Base-by-base conservation (phyloP, 208 protist genomes). In the Herpetomonas tarakana region DNA sequence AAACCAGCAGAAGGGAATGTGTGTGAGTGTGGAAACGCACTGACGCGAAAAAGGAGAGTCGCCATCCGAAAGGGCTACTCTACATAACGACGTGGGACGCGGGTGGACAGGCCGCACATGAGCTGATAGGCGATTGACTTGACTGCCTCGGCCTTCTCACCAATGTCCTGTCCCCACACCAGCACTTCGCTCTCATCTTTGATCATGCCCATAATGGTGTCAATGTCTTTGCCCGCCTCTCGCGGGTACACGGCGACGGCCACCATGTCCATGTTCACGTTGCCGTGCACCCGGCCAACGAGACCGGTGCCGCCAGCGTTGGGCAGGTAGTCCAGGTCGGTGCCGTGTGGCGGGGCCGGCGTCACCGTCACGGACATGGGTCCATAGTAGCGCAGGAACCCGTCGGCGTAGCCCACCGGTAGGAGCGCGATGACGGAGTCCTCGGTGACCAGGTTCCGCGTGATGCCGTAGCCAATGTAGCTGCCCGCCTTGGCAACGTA, bases 261-360 rank as follows among this genome's bases (percentile, higher is more conserved):
- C 1, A 67, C 44, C 44, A 77, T 67, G 41, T 83, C 80, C 71
- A 87, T 81, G 66, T 83, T 80, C 38, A 83, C 66, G 55, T 77
- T 71, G 41, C 75, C 73, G 59, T 80, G 69, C 39, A 80, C 65
- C 22, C 67, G 38, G 2, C 80, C 76, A 3, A 74, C 50, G 14
- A 87, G 39, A 16, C 35, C 21, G n/a, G 24, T 39, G 4, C 47
- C 57, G 27, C 27, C 61, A 2, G 53, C 47, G 39, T 49, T 62
- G 29, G 59, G 31, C 0, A 22, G 54, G 4, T 44, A 31, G 30
- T 65, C 44, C 22, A 64, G 59, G 39, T 67, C 71, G 24, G 54
- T 18, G 0, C 64, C 64, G n/a, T 22, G 44, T 9, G 57, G 68
- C 38, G 60, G 64, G 1, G 61, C 65, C 1, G 79, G 71, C 6